A percentile compares a stretch with the other conserved stretches of the same genome.
phyloP scores from a whole-genome alignment of 2,329 filamentous ascomycete genomes.

The Hypoxylon sp. region DNA sequence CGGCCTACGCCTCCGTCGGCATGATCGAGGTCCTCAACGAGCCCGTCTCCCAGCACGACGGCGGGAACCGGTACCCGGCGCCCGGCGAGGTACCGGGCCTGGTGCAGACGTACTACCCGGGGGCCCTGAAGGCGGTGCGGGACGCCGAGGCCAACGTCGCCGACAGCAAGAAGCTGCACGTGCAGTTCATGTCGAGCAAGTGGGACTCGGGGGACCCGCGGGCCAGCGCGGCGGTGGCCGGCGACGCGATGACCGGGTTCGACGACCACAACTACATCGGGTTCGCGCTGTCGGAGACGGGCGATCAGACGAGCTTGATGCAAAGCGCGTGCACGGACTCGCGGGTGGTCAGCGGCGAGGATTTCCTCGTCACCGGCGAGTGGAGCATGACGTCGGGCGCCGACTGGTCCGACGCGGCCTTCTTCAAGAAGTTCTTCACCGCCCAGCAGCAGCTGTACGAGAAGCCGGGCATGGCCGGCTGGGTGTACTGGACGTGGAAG shows the following conservation, averaged over 20 bases:
- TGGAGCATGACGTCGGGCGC: slow-evolving; percentile 45
- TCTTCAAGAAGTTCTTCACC: slow-evolving; percentile 42
- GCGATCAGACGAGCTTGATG: slow-evolving; percentile 36
- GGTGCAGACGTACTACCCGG: slow-evolving; percentile 60
- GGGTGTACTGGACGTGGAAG: slow-evolving; percentile 46
- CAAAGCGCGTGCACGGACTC: slow-evolving; percentile 42
- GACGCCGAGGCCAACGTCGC: slow-evolving; percentile 59
- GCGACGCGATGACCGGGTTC: slow-evolving; percentile 60
- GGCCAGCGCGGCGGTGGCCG: slow-evolving; percentile 57
- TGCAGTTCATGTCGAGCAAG: slow-evolving; percentile 61
- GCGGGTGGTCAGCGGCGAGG: slow-evolving; percentile 38
- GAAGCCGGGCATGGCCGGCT: slow-evolving; percentile 42
- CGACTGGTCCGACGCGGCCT: slow-evolving; percentile 28
- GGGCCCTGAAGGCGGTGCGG: slow-evolving; percentile 61
- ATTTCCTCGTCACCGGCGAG: slow-evolving; percentile 42
- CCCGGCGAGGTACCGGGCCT: slow-evolving; percentile 47
- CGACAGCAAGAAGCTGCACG: slow-evolving; percentile 60
- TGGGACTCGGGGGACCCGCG: slow-evolving; percentile 67
- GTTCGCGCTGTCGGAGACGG: slow-evolving; percentile 48
- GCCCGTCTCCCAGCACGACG: slow-evolving; percentile 57
- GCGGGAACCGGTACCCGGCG: slow-evolving; percentile 45
- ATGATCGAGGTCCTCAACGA: slow-evolving; percentile 71
- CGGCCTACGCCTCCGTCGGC: slow-evolving; percentile 65
- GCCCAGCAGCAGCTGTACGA: slow-evolving; percentile 46
- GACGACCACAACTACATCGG: slow-evolving; percentile 70